Conservation (phyloP, 768 basidiomycete species). For the Rickenella mellea region DNA sequence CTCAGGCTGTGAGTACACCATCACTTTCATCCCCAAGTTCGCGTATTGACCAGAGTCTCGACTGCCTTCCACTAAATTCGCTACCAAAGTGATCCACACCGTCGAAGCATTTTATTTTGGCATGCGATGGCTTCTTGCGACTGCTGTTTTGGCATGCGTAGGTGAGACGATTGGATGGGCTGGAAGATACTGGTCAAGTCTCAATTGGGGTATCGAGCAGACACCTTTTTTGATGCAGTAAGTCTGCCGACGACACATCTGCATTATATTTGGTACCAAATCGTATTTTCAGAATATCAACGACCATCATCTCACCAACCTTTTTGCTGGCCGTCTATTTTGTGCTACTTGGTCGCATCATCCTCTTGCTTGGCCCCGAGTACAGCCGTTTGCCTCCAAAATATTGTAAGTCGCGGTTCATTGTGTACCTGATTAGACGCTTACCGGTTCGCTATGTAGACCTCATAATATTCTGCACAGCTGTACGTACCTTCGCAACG, state of each 20-base stretch:
- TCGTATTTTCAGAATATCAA: not conserved
- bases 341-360: not conserved
- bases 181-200: not conserved
- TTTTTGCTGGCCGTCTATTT: not conserved
- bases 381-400: not conserved
- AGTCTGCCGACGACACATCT: not conserved
- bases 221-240: conserved; percentile 1
- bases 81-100: not conserved
- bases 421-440: not conserved
- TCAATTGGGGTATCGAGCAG: not conserved
- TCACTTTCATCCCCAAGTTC: not conserved
- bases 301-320: not conserved
- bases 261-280: not conserved
- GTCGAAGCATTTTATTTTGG: conserved; percentile 2
- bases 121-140: conserved; percentile 2
- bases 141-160: conserved; percentile 1
- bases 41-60: not conserved
- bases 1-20: conserved; percentile 23
- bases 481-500: not conserved
- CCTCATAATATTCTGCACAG: not conserved
- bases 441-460: not conserved
- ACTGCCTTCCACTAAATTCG: not conserved
- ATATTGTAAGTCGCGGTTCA: not conserved
- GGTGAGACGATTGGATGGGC: not conserved
- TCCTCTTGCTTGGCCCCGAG: not conserved